Evolutionary conservation across 768 basidiomycete species (phyloP).

Genomic region (Dacryopinax spathularia): DNA sequence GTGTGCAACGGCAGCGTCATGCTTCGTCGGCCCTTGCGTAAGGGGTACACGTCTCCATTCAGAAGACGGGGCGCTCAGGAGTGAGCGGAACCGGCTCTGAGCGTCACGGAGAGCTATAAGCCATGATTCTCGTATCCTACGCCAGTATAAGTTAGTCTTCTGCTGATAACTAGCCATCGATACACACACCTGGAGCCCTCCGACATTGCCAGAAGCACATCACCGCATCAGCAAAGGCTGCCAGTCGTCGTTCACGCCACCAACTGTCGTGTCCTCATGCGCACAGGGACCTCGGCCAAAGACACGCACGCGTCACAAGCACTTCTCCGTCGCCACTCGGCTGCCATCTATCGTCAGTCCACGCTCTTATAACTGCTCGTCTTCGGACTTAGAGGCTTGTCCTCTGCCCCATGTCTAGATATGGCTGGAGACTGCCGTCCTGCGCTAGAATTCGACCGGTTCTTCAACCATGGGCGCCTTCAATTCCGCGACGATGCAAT

Average conservation of each 20-base stretch:
- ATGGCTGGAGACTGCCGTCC: not conserved
- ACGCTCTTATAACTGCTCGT: not conserved
- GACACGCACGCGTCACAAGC: not conserved
- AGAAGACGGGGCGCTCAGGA: conserved; percentile 55
- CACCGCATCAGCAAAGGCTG: not conserved
- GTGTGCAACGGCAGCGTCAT: conserved; percentile 11
- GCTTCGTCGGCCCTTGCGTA: conserved; percentile 21
- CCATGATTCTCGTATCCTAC: conserved; percentile 72
- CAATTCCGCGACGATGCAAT: not conserved
- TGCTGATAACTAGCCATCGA: not conserved
- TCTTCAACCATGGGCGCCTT: not conserved
- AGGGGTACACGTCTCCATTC: conserved; percentile 61
- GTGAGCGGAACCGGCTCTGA: conserved; percentile 60
- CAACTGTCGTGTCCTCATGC: not conserved
- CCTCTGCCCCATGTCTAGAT: conserved; percentile 4
- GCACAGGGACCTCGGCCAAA: not conserved
- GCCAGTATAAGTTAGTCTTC: not conserved
- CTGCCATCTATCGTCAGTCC: not conserved
- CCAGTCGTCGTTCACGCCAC: not conserved
- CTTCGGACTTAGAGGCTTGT: not conserved
- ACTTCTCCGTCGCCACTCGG: not conserved
- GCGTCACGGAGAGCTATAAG: conserved; percentile 58
- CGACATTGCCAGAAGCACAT: not conserved
- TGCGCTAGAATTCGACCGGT: conserved; percentile 1
- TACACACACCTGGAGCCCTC: conserved; percentile 1